Evolutionary conservation across 176 grass and related monocot genomes (phyloP), one percentile per base, ranked within the genome.

Genomic region (Dactylis glomerata): DNA sequence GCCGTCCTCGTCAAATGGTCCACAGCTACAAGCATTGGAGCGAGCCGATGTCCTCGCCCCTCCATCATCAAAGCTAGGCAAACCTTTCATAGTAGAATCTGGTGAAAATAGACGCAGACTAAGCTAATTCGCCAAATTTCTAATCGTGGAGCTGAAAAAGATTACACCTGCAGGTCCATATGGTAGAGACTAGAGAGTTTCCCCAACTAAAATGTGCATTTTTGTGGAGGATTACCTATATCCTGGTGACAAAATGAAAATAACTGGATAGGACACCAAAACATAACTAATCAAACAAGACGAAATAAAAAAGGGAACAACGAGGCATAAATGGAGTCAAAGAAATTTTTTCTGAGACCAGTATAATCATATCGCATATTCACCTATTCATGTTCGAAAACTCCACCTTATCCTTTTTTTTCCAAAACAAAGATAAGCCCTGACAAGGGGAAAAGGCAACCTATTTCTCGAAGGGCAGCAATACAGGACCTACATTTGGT

Each of bases 381-480:
- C 57, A 90, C 67, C 73, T 73, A 70, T 85, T 75, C 80, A 84
- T 76, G 49, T 51, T 73, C 79, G 49, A 77, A 85, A 83, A 83
- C 40, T 22, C 40, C 67, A 67, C 26, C 72, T 54, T 70, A 30
- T 62, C 47, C 22, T 63, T 31, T 63, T 73, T 81, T 59, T 61
- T 51, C 13, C 1, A 62, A 79, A 80, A 83, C 30, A 86, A 90
- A 73, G 68, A 82, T 40, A 83, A 79, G 38, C 70, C 77, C 45
- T 76, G 24, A 75, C 37, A 83, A 69, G 68, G 46, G 59, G 45
- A 3, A n/a, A 68, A 68, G 15, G 45, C 44, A 68, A 78, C 59
- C 85, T 84, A 61, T 68, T 80, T 87, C 82, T 80, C 31, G 41
- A 79, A 80, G 81, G 89, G 49, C 81, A 26, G 84, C 81, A 87